A percentile compares a stretch with the other conserved stretches of the same genome.
These are phyloP conservation scores for Prunus fruticosa DNA, from an alignment of 306 rosid genomes.

Conservation along the genomic window DNA sequence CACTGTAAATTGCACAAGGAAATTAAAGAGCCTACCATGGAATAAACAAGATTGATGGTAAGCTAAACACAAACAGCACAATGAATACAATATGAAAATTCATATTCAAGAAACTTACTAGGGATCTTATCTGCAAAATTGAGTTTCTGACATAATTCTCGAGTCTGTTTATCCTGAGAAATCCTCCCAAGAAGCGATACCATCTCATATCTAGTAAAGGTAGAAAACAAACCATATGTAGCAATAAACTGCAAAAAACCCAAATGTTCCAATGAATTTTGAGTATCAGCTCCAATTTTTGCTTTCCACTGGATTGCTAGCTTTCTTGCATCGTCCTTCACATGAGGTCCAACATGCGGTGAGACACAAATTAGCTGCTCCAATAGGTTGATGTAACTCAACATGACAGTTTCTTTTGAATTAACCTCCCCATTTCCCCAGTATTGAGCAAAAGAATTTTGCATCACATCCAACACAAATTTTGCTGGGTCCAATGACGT, in stretches of 20 bases:
- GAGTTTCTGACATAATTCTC: slow-evolving; percentile 31
- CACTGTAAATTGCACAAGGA: neutral
- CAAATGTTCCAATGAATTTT: slow-evolving; percentile 39
- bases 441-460: slow-evolving; percentile 20
- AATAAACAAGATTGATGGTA: neutral
- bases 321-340: slow-evolving; percentile 45
- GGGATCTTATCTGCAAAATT: slow-evolving; percentile 41
- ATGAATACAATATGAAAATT: neutral
- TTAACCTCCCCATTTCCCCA: slow-evolving; percentile 19
- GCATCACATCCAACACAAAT: slow-evolving; percentile 44
- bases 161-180: slow-evolving; percentile 40
- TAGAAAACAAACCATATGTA: slow-evolving; percentile 39
- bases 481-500: slow-evolving; percentile 44
- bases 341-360: slow-evolving; percentile 35
- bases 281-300: slow-evolving; percentile 19
- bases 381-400: slow-evolving; percentile 22
- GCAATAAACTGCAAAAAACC: slow-evolving; percentile 48
- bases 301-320: slow-evolving; percentile 47
- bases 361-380: slow-evolving; percentile 38
- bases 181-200: slow-evolving; percentile 40
- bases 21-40: neutral
- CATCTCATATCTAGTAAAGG: slow-evolving; percentile 35
- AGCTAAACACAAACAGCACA: neutral
- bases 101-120: slow-evolving; percentile 38
- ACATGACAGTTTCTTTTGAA: slow-evolving; percentile 17